Percentiles rank a stretch among this genome's conserved stretches.
Evolutionary conservation across 352 stramenopile genomes (phyloP).

Genomic region (Achlya hypogyna): DNA sequence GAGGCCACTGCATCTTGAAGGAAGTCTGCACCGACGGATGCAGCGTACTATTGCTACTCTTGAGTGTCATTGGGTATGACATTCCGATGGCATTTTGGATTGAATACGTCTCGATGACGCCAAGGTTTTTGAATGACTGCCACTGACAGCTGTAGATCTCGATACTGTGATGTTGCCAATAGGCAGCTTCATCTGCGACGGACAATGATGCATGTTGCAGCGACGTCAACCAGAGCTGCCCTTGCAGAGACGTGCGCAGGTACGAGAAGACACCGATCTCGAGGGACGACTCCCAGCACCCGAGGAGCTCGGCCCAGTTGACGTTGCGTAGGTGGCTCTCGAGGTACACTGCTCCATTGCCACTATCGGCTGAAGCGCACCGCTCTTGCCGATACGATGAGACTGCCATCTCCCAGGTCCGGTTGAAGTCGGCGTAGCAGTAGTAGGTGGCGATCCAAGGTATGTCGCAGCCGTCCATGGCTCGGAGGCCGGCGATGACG

Average conservation of each 20-base stretch:
- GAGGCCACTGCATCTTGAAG: background rate
- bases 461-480: constrained; percentile 9
- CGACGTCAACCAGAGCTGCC: background rate
- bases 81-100: constrained; percentile 7
- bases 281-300: constrained; percentile 10
- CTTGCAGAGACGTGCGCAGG: background rate
- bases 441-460: constrained; percentile 16
- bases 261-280: background rate
- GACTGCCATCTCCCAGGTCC: constrained; percentile 8
- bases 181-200: background rate
- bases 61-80: background rate
- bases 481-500: background rate
- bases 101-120: background rate
- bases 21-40: background rate
- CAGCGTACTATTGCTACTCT: background rate
- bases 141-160: background rate
- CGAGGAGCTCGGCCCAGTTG: background rate
- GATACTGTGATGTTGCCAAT: background rate
- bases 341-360: constrained; percentile 15
- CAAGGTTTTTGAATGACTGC: constrained; percentile 9
- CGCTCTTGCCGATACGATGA: background rate
- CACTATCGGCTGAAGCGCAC: background rate
- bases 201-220: background rate
- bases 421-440: constrained; percentile 18
- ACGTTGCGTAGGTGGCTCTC: constrained; percentile 2